Percentiles rank a stretch among this genome's conserved stretches.
These are phyloP conservation scores for Starmerella etchellsii DNA, from an alignment of 805 yeast species.

Conservation along the genomic window DNA sequence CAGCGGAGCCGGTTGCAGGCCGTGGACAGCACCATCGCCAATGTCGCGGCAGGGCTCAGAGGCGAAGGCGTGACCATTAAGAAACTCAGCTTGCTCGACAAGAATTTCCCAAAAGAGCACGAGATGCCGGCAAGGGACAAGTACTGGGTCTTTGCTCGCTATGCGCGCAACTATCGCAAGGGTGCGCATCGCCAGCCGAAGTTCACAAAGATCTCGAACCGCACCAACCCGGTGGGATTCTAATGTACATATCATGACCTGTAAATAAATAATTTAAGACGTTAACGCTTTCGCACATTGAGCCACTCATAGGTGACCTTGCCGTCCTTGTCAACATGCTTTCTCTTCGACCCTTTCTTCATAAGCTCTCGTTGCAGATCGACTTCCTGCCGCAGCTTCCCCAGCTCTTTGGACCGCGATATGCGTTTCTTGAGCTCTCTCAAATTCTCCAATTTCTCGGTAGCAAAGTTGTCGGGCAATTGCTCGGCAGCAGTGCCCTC, in stretches of 20 bases:
- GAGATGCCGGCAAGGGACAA: conserved; percentile 77
- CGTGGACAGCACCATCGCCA: conserved; percentile 69
- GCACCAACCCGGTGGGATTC: conserved; percentile 65
- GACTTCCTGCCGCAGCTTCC: conserved; percentile 56
- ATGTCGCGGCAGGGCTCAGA: conserved; percentile 40
- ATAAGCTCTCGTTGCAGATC: conserved; percentile 71
- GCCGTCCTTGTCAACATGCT: conserved; percentile 54
- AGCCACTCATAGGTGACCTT: conserved; percentile 72
- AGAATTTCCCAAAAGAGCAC: conserved; percentile 56
- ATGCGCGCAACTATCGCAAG: conserved; percentile 69
- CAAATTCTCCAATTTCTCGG: conserved; percentile 47
- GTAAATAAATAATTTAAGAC: background rate
- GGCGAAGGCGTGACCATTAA: conserved; percentile 27
- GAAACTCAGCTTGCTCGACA: conserved; percentile 30
- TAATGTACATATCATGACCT: conserved; percentile 22
- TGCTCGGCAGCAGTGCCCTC: conserved; percentile 34
- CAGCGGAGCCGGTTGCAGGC: conserved; percentile 69
- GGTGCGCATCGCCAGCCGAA: conserved; percentile 68
- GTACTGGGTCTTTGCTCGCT: conserved; percentile 72
- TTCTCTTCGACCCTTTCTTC: conserved; percentile 82
- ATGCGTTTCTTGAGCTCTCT: conserved; percentile 49
- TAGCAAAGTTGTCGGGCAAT: conserved; percentile 9
- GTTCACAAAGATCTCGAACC: conserved; percentile 75
- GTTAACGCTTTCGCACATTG: conserved; percentile 33
- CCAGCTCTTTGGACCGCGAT: conserved; percentile 56